A percentile compares a stretch with the other conserved stretches of the same genome.
These are phyloP conservation scores for Quercus alba DNA, from an alignment of 306 rosid species.

Conservation along the genomic window DNA sequence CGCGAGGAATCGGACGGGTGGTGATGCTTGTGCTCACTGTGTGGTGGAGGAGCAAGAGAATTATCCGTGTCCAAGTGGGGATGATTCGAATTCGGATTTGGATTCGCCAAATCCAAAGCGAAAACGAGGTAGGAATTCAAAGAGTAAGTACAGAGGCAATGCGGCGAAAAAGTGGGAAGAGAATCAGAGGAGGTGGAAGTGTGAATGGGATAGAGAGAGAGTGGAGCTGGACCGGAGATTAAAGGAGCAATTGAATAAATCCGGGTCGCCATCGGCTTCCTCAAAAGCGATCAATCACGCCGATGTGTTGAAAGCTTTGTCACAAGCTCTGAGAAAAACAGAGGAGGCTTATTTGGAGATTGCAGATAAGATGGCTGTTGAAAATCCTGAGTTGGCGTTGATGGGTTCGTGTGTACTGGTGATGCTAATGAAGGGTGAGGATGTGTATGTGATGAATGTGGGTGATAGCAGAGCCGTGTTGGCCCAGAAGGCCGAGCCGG, in stretches of 20 bases:
- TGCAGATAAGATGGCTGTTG: slow-evolving; percentile 76
- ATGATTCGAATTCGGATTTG: slow-evolving; percentile 32
- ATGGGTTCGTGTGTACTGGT: slow-evolving; percentile 99
- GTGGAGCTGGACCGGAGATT: slow-evolving; percentile 79
- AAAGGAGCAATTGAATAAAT: slow-evolving; percentile 65
- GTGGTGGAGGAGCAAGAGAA: slow-evolving; percentile 47
- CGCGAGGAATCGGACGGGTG: slow-evolving; percentile 31
- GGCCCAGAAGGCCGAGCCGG: slow-evolving; percentile 89
- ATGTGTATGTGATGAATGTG: slow-evolving; percentile 90
- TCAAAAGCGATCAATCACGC: slow-evolving; percentile 43
- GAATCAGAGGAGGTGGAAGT: slow-evolving; percentile 87
- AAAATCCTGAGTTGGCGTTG: slow-evolving; percentile 89
- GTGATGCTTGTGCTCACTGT: slow-evolving; percentile 56
- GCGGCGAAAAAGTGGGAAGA: slow-evolving; percentile 77
- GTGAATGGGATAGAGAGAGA: slow-evolving; percentile 90
- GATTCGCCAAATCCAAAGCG: slow-evolving; percentile 12
- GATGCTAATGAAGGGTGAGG: slow-evolving; percentile 95
- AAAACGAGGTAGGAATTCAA: slow-evolving; percentile 33
- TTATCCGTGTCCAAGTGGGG: slow-evolving; percentile 49
- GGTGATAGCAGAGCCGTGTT: slow-evolving; percentile 92
- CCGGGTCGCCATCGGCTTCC: slow-evolving; percentile 29
- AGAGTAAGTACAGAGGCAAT: slow-evolving; percentile 43
- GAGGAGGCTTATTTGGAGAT: slow-evolving; percentile 83
- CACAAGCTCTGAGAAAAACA: slow-evolving; percentile 76
- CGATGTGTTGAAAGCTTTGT: slow-evolving; percentile 81